Conservation (phyloP, 2,329 filamentous ascomycete genomes). For the Aspergillus sp. region DNA sequence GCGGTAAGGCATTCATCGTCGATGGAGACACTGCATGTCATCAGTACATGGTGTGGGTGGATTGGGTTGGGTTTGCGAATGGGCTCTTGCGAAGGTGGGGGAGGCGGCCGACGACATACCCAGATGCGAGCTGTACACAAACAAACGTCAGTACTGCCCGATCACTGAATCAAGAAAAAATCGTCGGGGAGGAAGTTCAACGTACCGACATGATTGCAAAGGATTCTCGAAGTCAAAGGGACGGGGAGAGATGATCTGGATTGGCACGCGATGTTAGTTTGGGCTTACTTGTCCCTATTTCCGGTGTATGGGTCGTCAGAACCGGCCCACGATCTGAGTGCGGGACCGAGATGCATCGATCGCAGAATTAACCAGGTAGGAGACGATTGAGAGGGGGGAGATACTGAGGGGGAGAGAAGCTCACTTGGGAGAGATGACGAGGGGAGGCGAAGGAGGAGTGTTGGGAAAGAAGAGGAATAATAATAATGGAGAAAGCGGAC, state of each 20-base stretch:
- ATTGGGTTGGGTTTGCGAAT: no score
- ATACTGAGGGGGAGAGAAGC: background rate
- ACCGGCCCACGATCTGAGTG: background rate
- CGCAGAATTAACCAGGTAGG: background rate
- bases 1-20: constrained; percentile 45
- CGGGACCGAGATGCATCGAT: background rate
- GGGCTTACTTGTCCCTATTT: constrained; percentile 5
- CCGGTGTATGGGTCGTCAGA: constrained; percentile 9
- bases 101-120: constrained; percentile 23
- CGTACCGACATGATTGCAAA: constrained; percentile 34
- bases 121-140: constrained; percentile 32
- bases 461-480: constrained; percentile 13
- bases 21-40: constrained; percentile 41
- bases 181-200: constrained; percentile 10
- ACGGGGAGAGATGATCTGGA: constrained; percentile 24
- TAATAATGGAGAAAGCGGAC: constrained; percentile 3
- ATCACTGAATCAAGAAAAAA: background rate
- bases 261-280: constrained; percentile 30
- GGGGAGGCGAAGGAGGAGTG: constrained; percentile 1
- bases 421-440: background rate
- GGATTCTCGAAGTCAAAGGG: constrained; percentile 9
- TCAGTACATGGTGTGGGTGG: background rate
- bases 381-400: background rate
- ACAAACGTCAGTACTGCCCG: constrained; percentile 9
- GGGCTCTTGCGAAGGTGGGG: no score